Evolutionary conservation across 169 alveolate genomes (phyloP).

Genomic region (Plasmodium sp.): DNA sequence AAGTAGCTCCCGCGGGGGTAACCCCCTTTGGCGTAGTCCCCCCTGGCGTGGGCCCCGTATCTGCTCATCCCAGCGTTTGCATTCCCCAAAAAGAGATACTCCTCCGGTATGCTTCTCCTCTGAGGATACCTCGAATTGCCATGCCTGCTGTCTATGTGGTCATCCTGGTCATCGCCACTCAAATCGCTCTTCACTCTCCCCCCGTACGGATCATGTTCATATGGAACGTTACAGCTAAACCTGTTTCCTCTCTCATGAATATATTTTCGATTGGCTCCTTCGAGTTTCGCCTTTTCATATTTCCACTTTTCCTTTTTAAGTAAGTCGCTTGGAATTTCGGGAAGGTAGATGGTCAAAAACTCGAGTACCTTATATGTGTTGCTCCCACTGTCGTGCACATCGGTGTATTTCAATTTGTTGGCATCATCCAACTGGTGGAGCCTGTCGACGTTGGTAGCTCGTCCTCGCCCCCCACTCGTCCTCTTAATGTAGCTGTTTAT

Average conservation of each 20-base stretch:
- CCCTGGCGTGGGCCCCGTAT: neutral
- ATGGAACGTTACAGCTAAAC: constrained; percentile 8
- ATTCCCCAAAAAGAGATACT: constrained; percentile 3
- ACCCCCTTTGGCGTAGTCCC: neutral
- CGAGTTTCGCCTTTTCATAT: neutral
- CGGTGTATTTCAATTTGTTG: constrained; percentile 2
- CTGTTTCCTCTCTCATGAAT: neutral
- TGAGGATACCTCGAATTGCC: neutral
- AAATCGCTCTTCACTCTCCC: neutral
- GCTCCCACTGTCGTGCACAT: neutral
- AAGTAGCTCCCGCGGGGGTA: neutral
- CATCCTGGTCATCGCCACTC: neutral
- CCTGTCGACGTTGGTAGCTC: constrained; percentile 6
- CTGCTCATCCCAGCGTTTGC: neutral
- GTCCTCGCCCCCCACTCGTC: neutral
- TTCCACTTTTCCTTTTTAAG: constrained; percentile 53
- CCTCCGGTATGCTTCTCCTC: constrained; percentile 54
- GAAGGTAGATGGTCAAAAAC: constrained; percentile 42
- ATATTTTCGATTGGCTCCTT: neutral
- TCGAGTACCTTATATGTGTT: constrained; percentile 30
- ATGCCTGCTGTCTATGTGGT: neutral
- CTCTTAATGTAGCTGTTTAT: constrained; percentile 15
- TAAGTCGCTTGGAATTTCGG: constrained; percentile 20
- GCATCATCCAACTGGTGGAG: constrained; percentile 18
- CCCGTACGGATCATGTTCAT: neutral